These are phyloP conservation scores for Thinopyrum elongatum DNA, from an alignment of 176 grass and related monocot species.

Conservation along the genomic window DNA sequence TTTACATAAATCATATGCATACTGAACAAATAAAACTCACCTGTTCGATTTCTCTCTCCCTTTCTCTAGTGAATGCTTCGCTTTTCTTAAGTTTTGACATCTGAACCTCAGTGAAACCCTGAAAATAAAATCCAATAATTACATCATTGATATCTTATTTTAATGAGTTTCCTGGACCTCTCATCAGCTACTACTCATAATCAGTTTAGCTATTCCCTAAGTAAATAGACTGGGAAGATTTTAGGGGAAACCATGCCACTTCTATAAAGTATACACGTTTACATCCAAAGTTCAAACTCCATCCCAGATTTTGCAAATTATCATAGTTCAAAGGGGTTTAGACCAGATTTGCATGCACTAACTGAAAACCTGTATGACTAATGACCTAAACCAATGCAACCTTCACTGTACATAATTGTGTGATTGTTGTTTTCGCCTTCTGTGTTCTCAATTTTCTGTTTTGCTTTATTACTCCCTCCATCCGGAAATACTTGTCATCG, in stretches of 20 bases:
- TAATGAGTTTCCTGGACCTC: neutral
- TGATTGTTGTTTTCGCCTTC: neutral
- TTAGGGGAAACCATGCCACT: neutral
- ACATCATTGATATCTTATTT: neutral
- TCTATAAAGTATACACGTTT: neutral
- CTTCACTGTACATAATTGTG: neutral
- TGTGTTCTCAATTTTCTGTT: neutral
- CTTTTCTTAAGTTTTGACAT: constrained; percentile 95
- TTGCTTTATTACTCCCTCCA: neutral
- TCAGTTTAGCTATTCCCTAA: neutral
- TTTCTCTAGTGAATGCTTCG: constrained; percentile 90
- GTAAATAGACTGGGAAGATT: neutral
- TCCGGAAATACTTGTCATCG: no score
- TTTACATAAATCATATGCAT: neutral
- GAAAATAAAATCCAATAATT: constrained; percentile 26
- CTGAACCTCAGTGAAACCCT: constrained; percentile 95
- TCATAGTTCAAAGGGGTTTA: neutral
- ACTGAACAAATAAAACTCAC: constrained; percentile 32
- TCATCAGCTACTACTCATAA: neutral
- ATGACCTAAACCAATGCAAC: neutral
- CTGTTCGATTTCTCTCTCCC: constrained; percentile 95
- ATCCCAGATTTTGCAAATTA: neutral
- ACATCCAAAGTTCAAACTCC: neutral
- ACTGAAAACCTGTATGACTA: neutral
- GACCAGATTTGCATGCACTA: neutral